These are phyloP conservation scores for Pseudophaeomoniella oleicola DNA, from an alignment of 2,329 filamentous ascomycete genomes.

Conservation along the genomic window DNA sequence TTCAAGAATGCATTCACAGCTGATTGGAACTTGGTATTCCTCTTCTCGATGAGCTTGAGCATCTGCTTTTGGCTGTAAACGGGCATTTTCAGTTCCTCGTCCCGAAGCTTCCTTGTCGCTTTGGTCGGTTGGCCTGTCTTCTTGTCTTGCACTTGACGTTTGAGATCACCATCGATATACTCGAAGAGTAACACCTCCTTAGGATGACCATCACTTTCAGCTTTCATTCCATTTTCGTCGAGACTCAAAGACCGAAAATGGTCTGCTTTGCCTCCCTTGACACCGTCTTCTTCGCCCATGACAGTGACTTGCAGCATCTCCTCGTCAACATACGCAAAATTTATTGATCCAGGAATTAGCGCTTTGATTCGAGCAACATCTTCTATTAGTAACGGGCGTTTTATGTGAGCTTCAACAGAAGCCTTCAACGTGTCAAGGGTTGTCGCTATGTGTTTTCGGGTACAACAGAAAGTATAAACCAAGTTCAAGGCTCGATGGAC, in stretches of 20 bases:
- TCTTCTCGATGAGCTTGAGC: constrained; percentile 73
- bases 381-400: constrained; percentile 52
- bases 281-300: constrained; percentile 52
- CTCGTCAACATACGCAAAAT: constrained; percentile 78
- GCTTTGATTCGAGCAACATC: constrained; percentile 74
- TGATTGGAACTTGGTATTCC: constrained; percentile 68
- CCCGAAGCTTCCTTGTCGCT: constrained; percentile 50
- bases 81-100: constrained; percentile 79
- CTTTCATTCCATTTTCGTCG: constrained; percentile 19
- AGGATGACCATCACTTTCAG: constrained; percentile 16
- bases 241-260: constrained; percentile 30
- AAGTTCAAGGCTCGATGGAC: constrained; percentile 77
- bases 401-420: constrained; percentile 71
- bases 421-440: constrained; percentile 80
- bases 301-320: constrained; percentile 67
- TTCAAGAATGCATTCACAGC: constrained; percentile 68
- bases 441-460: constrained; percentile 79
- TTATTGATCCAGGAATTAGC: constrained; percentile 62
- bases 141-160: constrained; percentile 56
- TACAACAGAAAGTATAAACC: constrained; percentile 89
- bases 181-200: constrained; percentile 77
- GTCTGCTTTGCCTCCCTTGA: constrained; percentile 42
- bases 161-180: constrained; percentile 82
- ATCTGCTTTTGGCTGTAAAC: constrained; percentile 89
- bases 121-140: constrained; percentile 61